Conservation (phyloP, 306 rosid species). For the Amphicarpaea edgeworthii region DNA sequence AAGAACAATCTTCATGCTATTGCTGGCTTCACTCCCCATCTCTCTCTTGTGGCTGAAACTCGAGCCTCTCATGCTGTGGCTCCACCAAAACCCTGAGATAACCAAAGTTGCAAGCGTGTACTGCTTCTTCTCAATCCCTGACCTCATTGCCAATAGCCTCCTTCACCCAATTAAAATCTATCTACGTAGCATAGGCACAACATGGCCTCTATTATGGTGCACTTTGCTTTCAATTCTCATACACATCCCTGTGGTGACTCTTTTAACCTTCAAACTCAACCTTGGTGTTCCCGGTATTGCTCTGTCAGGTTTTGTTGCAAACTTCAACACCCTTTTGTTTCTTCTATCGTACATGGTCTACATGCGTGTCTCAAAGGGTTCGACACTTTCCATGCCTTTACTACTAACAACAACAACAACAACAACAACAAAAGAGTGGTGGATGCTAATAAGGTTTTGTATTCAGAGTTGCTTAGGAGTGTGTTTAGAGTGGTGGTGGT, state of each 20-base stretch:
- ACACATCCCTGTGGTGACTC: conserved; percentile 66
- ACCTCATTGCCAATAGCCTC: conserved; percentile 71
- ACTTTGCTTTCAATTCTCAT: conserved; percentile 60
- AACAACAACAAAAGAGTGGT: conserved; percentile 55
- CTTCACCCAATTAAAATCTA: conserved; percentile 81
- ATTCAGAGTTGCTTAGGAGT: conserved; percentile 80
- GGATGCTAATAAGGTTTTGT: conserved; percentile 58
- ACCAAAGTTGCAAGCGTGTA: conserved; percentile 67
- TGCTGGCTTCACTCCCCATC: conserved; percentile 70
- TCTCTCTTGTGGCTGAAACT: conserved; percentile 72
- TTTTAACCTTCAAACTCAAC: conserved; percentile 71
- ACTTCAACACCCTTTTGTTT: conserved; percentile 69
- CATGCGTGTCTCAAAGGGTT: conserved; percentile 31
- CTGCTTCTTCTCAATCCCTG: conserved; percentile 78
- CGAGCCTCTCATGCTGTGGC: conserved; percentile 71
- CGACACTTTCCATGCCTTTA: conserved; percentile 41
- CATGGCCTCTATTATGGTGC: conserved; percentile 85
- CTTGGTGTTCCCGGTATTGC: conserved; percentile 81
- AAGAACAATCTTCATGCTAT: conserved; percentile 64
- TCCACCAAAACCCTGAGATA: conserved; percentile 70
- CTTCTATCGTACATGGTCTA: conserved; percentile 61
- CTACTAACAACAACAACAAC: conserved; percentile 21
- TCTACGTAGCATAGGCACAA: conserved; percentile 69
- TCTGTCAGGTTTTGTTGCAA: conserved; percentile 67
- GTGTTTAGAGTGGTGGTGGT: conserved; percentile 98